These are phyloP conservation scores for Lindgomyces ingoldianus DNA, from an alignment of 495 filamentous ascomycete species.

Conservation along the genomic window DNA sequence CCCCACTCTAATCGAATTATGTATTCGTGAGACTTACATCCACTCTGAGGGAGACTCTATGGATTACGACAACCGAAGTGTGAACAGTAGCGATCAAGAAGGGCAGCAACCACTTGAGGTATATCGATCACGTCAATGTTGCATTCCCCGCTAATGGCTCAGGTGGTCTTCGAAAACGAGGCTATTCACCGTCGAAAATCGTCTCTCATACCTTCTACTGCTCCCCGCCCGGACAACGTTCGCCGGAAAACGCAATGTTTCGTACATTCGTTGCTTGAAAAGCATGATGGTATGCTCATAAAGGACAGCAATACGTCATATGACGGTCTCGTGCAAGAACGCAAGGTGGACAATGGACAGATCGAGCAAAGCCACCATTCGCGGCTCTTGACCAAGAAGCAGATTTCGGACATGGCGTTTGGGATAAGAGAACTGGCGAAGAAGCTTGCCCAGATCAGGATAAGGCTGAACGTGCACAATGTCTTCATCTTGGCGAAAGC, in stretches of 20 bases:
- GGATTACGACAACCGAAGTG: conserved; percentile 11
- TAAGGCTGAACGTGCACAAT: conserved; percentile 77
- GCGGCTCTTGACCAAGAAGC: conserved; percentile 81
- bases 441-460: conserved; percentile 71
- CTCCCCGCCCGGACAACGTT: conserved; percentile 43
- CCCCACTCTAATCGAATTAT: background rate
- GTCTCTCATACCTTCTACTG: conserved; percentile 69
- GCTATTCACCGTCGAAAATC: conserved; percentile 81
- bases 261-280: conserved; percentile 74
- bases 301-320: conserved; percentile 27
- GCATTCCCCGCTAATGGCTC: background rate
- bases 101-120: conserved; percentile 37
- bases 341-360: conserved; percentile 39
- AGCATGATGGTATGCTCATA: conserved; percentile 41
- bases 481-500: conserved; percentile 90
- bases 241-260: conserved; percentile 70
- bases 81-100: conserved; percentile 30
- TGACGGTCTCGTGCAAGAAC: conserved; percentile 35
- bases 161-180: conserved; percentile 75
- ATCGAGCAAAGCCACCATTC: conserved; percentile 48
- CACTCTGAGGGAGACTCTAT: conserved; percentile 26
- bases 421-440: conserved; percentile 89
- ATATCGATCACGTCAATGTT: background rate
- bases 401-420: conserved; percentile 94
- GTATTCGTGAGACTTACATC: conserved; percentile 20